Evolutionary conservation across 768 basidiomycete genomes (phyloP), one percentile per base, ranked within the genome.

Genomic region (Clavaria fumosa): DNA sequence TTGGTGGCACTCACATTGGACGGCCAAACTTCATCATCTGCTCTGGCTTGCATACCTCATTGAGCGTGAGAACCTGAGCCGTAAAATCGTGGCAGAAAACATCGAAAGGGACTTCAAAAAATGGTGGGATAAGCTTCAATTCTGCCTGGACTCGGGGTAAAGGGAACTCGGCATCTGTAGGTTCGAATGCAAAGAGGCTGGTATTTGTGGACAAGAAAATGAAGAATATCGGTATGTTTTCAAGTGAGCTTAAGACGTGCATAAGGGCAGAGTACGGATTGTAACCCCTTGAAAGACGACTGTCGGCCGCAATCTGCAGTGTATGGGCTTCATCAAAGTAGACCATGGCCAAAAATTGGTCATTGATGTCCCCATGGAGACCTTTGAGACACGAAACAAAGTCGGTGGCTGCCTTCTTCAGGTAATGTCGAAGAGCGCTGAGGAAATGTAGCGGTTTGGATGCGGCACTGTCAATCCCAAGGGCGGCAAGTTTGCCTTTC

Each of bases 261-360:
- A 23, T 37, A 24, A 37, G 35, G 20, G 35, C 35, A 24, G 26
- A 37, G 35, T 37, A 37, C n/a, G n/a, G n/a, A n/a, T n/a, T n/a
- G n/a, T n/a, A n/a, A n/a, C n/a, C n/a, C n/a, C n/a, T n/a, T n/a
- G n/a, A n/a, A n/a, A n/a, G n/a, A n/a, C n/a, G n/a, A n/a, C n/a
- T n/a, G n/a, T n/a, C n/a, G 12, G 10, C 3, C 18, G 17, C 14
- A 20, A 12, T 34, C 33, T 34, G 33, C 33, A 34, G 17, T 20
- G 33, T 34, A 34, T 34, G 33, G 12, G 33, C 33, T 34, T 34
- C 33, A 20, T 34, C 33, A 34, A 34, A 34, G 33, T 34, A 34
- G 14, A 34, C 33, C n/a, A 34, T 34, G 4, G 33, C 33, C 33
- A 20, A 17, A 21, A 34, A 14, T 34, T 20, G 10, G 4, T 20